A percentile compares a stretch with the other conserved stretches of the same genome.
Conservation (phyloP, 1,284 basidiomycete species). For the Kwoniella shivajii region DNA sequence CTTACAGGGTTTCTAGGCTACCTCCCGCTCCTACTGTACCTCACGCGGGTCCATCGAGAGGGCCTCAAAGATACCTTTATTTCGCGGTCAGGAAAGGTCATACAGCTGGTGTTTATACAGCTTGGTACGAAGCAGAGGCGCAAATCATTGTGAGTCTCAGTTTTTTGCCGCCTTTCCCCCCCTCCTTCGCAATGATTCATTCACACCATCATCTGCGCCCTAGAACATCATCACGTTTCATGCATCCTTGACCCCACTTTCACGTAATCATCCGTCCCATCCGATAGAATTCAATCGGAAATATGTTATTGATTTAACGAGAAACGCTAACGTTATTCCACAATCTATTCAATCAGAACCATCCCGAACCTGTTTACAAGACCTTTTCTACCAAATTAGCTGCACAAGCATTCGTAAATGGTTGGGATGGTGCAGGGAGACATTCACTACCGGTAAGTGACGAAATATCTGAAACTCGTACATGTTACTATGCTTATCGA, state of each 20-base stretch:
- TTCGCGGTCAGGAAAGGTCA: constrained; percentile 35
- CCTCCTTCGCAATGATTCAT: not conserved
- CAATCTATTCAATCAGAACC: constrained; percentile 12
- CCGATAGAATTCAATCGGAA: not conserved
- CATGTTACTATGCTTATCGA: not conserved
- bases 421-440: constrained; percentile 41
- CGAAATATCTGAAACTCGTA: too few species aligned
- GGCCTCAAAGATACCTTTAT: constrained; percentile 27
- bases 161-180: not conserved
- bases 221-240: too few species aligned
- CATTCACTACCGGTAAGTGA: constrained; percentile 37
- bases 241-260: constrained; percentile 1
- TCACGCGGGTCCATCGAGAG: constrained; percentile 20
- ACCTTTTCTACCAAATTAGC: constrained; percentile 39
- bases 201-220: too few species aligned
- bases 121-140: constrained; percentile 31
- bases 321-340: not conserved
- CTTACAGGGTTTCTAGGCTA: constrained; percentile 25
- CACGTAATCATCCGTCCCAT: not conserved
- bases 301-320: not conserved
- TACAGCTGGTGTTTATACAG: constrained; percentile 30
- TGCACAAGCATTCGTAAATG: constrained; percentile 36
- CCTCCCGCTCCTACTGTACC: constrained; percentile 24
- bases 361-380: constrained; percentile 31
- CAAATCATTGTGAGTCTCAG: constrained; percentile 33